Evolutionary conservation across 2,329 filamentous ascomycete genomes (phyloP).

Genomic region (Colletotrichum theobromicola): DNA sequence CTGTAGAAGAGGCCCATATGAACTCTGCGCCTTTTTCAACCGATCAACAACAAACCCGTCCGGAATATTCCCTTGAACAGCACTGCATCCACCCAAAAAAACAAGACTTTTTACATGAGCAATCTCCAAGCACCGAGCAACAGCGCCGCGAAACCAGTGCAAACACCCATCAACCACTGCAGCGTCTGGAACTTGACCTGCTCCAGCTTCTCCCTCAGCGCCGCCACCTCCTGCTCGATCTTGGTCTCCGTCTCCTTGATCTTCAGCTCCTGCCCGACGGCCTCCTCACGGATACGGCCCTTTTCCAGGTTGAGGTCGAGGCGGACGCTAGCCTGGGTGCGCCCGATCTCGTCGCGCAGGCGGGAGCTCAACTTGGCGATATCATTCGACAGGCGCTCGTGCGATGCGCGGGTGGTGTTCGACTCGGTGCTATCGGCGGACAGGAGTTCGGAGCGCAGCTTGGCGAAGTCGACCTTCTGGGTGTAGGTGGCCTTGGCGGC

Average conservation of each 20-base stretch:
- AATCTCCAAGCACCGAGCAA: slow-evolving; percentile 73
- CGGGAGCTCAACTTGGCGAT: slow-evolving; percentile 91
- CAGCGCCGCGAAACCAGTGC: slow-evolving; percentile 70
- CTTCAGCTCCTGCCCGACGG: slow-evolving; percentile 94
- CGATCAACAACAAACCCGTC: neutral
- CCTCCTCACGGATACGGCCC: slow-evolving; percentile 93
- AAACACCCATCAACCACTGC: slow-evolving; percentile 95
- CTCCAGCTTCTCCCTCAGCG: slow-evolving; percentile 88
- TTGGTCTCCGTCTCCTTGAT: slow-evolving; percentile 98
- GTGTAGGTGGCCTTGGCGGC: slow-evolving; percentile 80
- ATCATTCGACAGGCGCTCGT: slow-evolving; percentile 93
- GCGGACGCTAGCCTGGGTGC: slow-evolving; percentile 91
- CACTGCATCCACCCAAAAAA: neutral
- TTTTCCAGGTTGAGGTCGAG: slow-evolving; percentile 96
- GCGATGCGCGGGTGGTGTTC: slow-evolving; percentile 83
- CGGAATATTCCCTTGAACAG: neutral
- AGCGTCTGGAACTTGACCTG: slow-evolving; percentile 97
- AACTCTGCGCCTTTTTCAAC: neutral
- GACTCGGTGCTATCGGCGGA: slow-evolving; percentile 91
- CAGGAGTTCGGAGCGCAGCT: slow-evolving; percentile 91
- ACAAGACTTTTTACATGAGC: slow-evolving; percentile 59
- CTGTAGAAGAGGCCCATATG: neutral
- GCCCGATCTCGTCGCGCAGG: slow-evolving; percentile 89
- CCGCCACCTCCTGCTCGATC: slow-evolving; percentile 96
- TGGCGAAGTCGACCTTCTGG: slow-evolving; percentile 97